Evolutionary conservation across 148 eudicot genomes (phyloP), one percentile per base, ranked within the genome.

Genomic region (Silene conica): DNA sequence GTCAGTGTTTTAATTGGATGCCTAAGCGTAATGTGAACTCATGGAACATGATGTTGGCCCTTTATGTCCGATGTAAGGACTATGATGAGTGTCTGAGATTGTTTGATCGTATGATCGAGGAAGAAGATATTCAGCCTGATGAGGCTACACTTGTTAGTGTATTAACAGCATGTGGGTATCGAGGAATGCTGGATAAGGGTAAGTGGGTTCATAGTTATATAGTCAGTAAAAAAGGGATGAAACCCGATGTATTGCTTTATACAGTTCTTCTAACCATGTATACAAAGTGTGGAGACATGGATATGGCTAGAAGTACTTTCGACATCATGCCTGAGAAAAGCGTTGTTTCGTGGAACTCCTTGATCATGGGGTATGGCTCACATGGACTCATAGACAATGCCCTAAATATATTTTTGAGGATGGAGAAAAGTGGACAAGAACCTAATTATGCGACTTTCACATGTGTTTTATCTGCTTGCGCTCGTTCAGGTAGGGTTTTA

Each of bases 191-290:
- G 56, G 89, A 83, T 67, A 63, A 70, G 25, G 89, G 89, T 19
- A 78, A 80, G 76, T 76, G 82, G 86, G 77, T 86, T 60, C 89
- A 86, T 62, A 74, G 74, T 67, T 82, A 79, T 34, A 81, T 88
- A 72, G 55, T 73, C 25, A 73, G 58, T 4, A 72, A 79, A 58
- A 80, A 31, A 58, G 73, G 28, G 58, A 79, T 86, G 19, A 70
- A 74, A 73, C 82, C 75, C 8, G 91, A 86, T 77, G 83, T 86
- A 26, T 74, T 88, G 64, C 89, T 88, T 66, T 84, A 52, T 38
- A 88, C 92, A 65, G 75, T 85, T 73, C 88, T 86, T 41, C 77
- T 88, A 73, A 88, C 85, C 46, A 86, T 86, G 89, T 88, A 84
- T 75, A 77, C 81, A 3, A 88, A 86, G 75, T 88, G 89, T 59